Evolutionary conservation across 495 filamentous ascomycete genomes (phyloP).

Genomic region (Apiosordaria backusii): DNA sequence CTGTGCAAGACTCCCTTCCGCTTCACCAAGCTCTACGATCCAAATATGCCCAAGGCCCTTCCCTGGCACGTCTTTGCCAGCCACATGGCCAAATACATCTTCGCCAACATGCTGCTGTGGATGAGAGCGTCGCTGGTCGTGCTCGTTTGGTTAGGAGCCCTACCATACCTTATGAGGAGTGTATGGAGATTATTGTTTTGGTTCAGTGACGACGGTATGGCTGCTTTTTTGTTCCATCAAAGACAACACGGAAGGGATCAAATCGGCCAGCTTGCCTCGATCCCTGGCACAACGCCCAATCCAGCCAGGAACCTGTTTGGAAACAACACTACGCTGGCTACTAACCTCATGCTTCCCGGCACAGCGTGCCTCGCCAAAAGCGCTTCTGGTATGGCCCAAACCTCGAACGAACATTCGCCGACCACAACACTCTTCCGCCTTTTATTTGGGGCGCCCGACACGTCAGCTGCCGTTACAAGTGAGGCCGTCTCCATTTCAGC

Average conservation of each 20-base stretch:
- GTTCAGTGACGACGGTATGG: slow-evolving; percentile 89
- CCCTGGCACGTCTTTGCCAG: slow-evolving; percentile 75
- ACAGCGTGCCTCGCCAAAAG: not conserved
- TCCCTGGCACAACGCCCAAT: not conserved
- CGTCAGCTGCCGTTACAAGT: slow-evolving; percentile 1
- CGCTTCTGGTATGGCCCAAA: not conserved
- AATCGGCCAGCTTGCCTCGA: not conserved
- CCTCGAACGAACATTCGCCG: not conserved
- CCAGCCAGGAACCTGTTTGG: not conserved
- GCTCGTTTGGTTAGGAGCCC: slow-evolving; percentile 80
- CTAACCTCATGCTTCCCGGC: not conserved
- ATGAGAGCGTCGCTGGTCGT: slow-evolving; percentile 71
- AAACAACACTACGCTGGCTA: not conserved
- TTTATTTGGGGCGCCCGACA: slow-evolving; percentile 1
- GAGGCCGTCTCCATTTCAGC: not conserved
- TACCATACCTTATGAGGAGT: slow-evolving; percentile 87
- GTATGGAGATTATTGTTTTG: slow-evolving; percentile 93
- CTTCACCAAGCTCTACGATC: slow-evolving; percentile 95
- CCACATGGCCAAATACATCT: slow-evolving; percentile 66
- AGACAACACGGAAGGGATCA: slow-evolving; percentile 18
- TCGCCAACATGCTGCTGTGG: slow-evolving; percentile 70
- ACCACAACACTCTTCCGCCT: not conserved
- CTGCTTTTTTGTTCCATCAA: slow-evolving; percentile 32
- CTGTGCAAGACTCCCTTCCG: slow-evolving; percentile 97
- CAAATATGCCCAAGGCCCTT: slow-evolving; percentile 81